Percentiles rank a stretch among this genome's conserved stretches.
phyloP scores from a whole-genome alignment of 176 grass and related monocot genomes.

The Eragrostis nindensis region DNA sequence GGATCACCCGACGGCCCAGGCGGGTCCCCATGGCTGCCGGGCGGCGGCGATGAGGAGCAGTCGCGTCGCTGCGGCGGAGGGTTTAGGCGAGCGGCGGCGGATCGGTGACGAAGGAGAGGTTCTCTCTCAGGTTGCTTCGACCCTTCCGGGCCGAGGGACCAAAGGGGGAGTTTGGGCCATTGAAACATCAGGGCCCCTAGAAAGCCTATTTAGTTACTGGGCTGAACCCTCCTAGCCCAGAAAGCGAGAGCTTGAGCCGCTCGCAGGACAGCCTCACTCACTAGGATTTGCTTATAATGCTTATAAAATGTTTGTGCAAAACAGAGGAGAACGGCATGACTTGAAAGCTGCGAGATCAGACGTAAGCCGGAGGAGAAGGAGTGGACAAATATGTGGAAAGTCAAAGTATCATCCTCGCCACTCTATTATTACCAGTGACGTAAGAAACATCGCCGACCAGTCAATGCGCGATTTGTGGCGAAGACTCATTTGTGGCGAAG shows the following conservation, averaged over 20 bases:
- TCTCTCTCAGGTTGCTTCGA: constrained; percentile 6
- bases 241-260: background rate
- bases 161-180: background rate
- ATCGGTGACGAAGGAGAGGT: background rate
- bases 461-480: too few relatives aligned
- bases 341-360: too few relatives aligned
- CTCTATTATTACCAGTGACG: too few relatives aligned
- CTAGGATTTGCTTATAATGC: too few relatives aligned
- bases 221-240: background rate
- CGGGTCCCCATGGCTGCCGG: constrained; percentile 76
- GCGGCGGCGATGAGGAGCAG: background rate
- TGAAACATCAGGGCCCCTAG: background rate
- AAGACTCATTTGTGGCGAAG: too few relatives aligned
- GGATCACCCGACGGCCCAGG: constrained; percentile 85
- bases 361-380: too few relatives aligned
- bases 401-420: too few relatives aligned
- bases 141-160: background rate
- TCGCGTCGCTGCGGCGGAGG: background rate
- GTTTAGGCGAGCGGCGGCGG: constrained; percentile 5
- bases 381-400: too few relatives aligned
- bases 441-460: too few relatives aligned
- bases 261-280: too few relatives aligned
- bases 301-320: too few relatives aligned
- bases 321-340: too few relatives aligned
- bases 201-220: background rate